Evolutionary conservation across 305 asterid genomes (phyloP), one percentile per base, ranked within the genome.

Genomic region (Rubia occidens): DNA sequence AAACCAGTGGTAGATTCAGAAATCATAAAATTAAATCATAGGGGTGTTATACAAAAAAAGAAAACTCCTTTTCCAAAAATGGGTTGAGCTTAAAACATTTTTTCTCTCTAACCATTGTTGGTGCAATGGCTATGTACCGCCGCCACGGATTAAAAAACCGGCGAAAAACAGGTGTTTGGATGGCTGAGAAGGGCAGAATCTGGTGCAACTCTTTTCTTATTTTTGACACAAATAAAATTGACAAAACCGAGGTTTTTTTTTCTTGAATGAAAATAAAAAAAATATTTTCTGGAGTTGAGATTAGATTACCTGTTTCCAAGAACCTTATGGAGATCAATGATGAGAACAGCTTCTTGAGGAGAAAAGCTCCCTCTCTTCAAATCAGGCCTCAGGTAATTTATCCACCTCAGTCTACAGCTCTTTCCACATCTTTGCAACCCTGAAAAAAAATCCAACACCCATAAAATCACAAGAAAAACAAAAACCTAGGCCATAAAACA

Each of bases 391-490:
- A 91, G 78, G 81, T 91, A 91, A 32, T 91, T 91, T 74, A 89
- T 91, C 98, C 98, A 91, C 72, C 98, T 79, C 63, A 91, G 64
- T 69, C 98, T 88, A 68, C 96, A 91, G 54, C 98, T 91, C 81
- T 91, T 89, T 21, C 96, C 98, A 49, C 98, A 92, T 84, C 98
- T 86, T 24, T 92, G 87, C 8, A 92, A 70, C 15, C 96, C 97
- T 91, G 2, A 49, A 4, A 49, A 21, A 24, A 58, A 26, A 58
- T 5, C 4, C 5, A 2, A 55, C 26, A 55, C 2, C 60, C 60
- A n/a, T 18, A 8, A 18, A 54, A 54, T n/a, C 60, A 55, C 11
- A 55, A 18, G 8, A 18, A 18, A 47, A 43, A 43, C 47, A 0
- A 43, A 43, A 43, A 43, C 47, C 3, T 6, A 43, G 47, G 47